Percentiles rank a stretch among this genome's conserved stretches.
These are phyloP conservation scores for Otatea glauca DNA, from an alignment of 176 grass and related monocot genomes.

Conservation along the genomic window DNA sequence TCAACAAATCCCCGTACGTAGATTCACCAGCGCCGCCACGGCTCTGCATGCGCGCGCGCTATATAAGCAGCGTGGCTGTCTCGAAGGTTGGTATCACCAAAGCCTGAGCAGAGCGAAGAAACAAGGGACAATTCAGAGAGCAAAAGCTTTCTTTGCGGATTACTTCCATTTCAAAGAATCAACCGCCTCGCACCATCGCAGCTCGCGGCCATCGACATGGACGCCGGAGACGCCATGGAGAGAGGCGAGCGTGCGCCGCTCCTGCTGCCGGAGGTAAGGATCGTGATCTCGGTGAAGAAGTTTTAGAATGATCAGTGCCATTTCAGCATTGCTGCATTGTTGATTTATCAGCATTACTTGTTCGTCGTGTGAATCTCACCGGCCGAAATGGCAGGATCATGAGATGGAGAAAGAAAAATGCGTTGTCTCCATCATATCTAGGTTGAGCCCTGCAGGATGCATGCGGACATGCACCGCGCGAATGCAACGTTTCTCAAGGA, in stretches of 20 bases:
- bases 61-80: conserved; percentile 33
- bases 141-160: too few relatives aligned
- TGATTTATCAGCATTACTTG: too few relatives aligned
- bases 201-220: conserved; percentile 20
- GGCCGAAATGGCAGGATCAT: not conserved
- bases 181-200: not conserved
- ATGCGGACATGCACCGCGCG: not conserved
- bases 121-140: too few relatives aligned
- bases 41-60: not conserved
- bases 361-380: too few relatives aligned
- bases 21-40: not conserved
- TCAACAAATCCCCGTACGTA: not conserved
- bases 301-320: not conserved
- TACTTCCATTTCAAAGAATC: too few relatives aligned
- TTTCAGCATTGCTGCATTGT: too few relatives aligned
- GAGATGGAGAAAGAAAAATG: not conserved
- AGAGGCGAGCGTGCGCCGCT: conserved; percentile 31
- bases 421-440: too few relatives aligned
- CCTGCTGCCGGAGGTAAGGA: conserved; percentile 39
- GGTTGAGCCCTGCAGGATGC: too few relatives aligned
- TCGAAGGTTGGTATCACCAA: not conserved
- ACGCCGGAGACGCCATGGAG: conserved; percentile 55
- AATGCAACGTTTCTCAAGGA: not conserved
- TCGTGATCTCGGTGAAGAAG: not conserved
- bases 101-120: not conserved